Conservation (phyloP, 2,329 filamentous ascomycete genomes). For the Phoma sp. region DNA sequence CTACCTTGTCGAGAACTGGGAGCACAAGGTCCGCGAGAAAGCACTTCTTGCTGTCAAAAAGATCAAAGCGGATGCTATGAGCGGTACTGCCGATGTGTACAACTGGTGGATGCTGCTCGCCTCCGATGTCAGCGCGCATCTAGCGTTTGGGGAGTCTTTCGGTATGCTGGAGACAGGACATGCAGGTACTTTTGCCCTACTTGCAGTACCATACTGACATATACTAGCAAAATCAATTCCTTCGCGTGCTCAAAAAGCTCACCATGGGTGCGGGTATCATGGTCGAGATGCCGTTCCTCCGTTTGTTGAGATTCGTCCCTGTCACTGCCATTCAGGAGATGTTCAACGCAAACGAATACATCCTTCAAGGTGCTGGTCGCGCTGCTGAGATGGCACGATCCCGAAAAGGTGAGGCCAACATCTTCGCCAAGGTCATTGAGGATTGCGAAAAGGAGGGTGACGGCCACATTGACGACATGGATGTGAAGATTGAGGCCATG, state of each 20-base stretch:
- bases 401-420: constrained; percentile 39
- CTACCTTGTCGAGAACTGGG: constrained; percentile 47
- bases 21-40: constrained; percentile 42
- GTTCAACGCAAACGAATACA: constrained; percentile 45
- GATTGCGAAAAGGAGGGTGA: constrained; percentile 38
- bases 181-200: constrained; percentile 26
- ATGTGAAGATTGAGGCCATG: constrained; percentile 41
- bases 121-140: constrained; percentile 44
- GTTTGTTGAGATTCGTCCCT: constrained; percentile 42
- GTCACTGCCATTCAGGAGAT: constrained; percentile 38
- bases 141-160: constrained; percentile 51
- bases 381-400: constrained; percentile 40
- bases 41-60: constrained; percentile 39
- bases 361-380: constrained; percentile 36
- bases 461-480: constrained; percentile 40
- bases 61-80: constrained; percentile 35
- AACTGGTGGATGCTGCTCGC: constrained; percentile 50
- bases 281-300: constrained; percentile 45
- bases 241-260: constrained; percentile 44
- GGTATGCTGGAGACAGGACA: constrained; percentile 47
- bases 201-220: background rate
- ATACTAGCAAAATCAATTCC: constrained; percentile 37
- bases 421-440: constrained; percentile 43
- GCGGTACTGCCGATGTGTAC: constrained; percentile 41
- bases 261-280: constrained; percentile 46